phyloP scores from a whole-genome alignment of 805 yeast genomes.

The Pichia exigua region DNA sequence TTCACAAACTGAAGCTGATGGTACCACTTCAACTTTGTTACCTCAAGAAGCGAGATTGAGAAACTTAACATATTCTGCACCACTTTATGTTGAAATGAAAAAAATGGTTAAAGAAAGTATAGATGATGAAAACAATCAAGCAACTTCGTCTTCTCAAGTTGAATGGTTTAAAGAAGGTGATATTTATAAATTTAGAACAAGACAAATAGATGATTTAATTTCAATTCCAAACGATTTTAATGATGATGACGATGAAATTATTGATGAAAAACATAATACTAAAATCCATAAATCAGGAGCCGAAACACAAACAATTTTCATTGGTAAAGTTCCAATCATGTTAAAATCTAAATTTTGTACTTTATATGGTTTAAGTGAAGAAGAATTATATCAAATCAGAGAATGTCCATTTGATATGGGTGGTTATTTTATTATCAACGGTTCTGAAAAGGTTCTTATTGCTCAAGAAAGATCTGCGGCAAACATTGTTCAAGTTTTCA shows the following conservation, averaged over 20 bases:
- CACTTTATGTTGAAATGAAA: constrained; percentile 91
- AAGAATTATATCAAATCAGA: constrained; percentile 88
- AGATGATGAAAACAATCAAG: constrained; percentile 51
- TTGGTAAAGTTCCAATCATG: constrained; percentile 98
- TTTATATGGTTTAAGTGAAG: constrained; percentile 81
- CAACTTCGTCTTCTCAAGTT: constrained; percentile 35
- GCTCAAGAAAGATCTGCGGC: constrained; percentile 99
- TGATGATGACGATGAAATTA: constrained; percentile 62
- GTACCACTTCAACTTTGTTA: constrained; percentile 97
- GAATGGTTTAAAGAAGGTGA: constrained; percentile 51
- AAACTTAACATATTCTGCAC: constrained; percentile 92
- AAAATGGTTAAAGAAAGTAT: constrained; percentile 80
- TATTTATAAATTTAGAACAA: constrained; percentile 34
- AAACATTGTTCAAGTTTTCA: constrained; percentile 96
- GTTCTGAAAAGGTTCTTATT: constrained; percentile 95
- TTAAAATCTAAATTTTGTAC: constrained; percentile 93
- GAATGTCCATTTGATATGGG: constrained; percentile 99
- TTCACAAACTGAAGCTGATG: constrained; percentile 98
- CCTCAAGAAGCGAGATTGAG: constrained; percentile 98
- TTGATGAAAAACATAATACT: constrained; percentile 34
- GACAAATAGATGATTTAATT: constrained; percentile 22
- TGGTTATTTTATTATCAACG: constrained; percentile 96
- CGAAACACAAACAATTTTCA: constrained; percentile 45
- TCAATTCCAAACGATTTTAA: constrained; percentile 30
- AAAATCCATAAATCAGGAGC: constrained; percentile 29